Base-by-base conservation (phyloP, 108 stramenopile species). In the Cylindrotheca fusiformis region DNA sequence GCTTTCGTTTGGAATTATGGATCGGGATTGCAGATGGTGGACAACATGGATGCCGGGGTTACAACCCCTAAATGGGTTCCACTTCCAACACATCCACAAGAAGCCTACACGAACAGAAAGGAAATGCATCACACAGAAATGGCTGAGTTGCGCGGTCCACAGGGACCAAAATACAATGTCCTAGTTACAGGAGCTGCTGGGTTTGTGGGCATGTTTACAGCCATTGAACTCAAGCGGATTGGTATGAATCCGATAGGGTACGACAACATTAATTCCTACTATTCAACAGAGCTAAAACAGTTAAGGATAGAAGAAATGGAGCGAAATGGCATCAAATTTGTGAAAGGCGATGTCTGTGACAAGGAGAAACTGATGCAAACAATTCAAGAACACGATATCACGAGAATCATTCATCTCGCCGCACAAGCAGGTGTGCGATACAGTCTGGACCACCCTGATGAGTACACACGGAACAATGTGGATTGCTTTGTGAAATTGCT, bases 361-460 rank as follows among this genome's bases (percentile, higher is more conserved):
- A 33, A 27, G 17, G 58, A 58, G 21, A 61, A 47, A 23, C 59
- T 74, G 26, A 61, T 61, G 32, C 19, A 51, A 23, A 74, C 72
- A 1, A 66, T 74, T 18, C 25, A 36, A 19, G 33, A 66, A 33
- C 49, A 74, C 72, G 62, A 67, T 30, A 74, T 74, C n/a, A 74
- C 72, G 18, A 52, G 72, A 17, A 31, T 74, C 32, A 67, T 74
- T 20, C 72, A 74, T 36, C 45, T 74, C 29, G 72, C 72, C n/a
- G 72, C 72, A 27, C 72, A 74, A 54, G 72, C 72, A 5, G 72
- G 72, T 0, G 72, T 74, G 2, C 65, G 72, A 45, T 74, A 74
- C 54, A 74, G 72, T 47, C 33, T 74, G 59, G 72, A 74, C 21
- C 72, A 74, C 24, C 72, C 72, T 0, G 21, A 60, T 24, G 72